Conservation (phyloP, 2,329 filamentous ascomycete genomes). For the Calonectria pauciramosa region DNA sequence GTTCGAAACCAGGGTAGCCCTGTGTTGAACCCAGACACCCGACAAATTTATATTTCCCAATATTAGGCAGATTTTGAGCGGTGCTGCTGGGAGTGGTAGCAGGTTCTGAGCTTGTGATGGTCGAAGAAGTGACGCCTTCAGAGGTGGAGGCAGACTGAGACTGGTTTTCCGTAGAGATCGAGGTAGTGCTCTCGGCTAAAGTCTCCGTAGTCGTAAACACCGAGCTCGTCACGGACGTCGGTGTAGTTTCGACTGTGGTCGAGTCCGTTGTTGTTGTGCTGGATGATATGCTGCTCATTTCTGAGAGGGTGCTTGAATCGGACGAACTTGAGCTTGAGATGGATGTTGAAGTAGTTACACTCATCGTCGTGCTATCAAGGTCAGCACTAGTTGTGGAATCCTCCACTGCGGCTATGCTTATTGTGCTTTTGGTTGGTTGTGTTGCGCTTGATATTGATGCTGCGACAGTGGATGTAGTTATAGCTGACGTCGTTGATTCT, state of each 20-base stretch:
- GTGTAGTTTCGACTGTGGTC: background rate
- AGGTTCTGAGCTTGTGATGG: background rate
- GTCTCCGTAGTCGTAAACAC: background rate
- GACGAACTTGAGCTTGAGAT: background rate
- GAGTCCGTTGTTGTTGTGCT: background rate
- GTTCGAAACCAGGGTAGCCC: conserved; percentile 32
- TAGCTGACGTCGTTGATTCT: background rate
- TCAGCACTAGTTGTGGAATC: background rate
- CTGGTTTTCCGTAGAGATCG: background rate
- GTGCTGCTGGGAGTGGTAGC: background rate
- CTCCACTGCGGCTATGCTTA: background rate
- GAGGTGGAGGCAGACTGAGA: background rate
- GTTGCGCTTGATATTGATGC: background rate
- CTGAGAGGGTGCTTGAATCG: background rate
- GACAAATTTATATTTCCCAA: conserved; percentile 22
- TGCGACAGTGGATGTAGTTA: background rate
- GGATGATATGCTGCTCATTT: background rate
- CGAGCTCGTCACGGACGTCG: background rate
- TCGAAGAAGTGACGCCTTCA: background rate
- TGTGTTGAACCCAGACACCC: conserved; percentile 30
- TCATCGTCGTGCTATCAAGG: background rate
- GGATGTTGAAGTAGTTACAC: background rate
- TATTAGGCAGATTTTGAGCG: conserved; percentile 20
- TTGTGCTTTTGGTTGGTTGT: no score
- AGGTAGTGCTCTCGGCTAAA: background rate